Percentiles rank a stretch among this genome's conserved stretches.
These are phyloP conservation scores for Fraxinus excelsior DNA, from an alignment of 257 asterid species.

Conservation along the genomic window DNA sequence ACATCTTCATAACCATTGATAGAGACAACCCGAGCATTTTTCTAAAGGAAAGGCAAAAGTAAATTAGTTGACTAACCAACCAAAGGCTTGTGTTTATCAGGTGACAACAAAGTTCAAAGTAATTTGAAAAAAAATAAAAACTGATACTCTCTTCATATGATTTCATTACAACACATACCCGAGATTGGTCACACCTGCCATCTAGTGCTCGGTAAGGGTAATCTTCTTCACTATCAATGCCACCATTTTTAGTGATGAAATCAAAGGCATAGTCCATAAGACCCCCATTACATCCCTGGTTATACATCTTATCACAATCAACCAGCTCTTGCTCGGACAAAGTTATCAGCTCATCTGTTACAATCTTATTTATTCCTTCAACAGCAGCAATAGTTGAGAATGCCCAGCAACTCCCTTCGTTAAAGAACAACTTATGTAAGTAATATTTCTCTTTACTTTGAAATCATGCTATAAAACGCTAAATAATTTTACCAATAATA, in stretches of 20 bases:
- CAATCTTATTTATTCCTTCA: slow-evolving; percentile 84
- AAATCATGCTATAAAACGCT: neutral
- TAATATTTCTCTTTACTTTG: neutral
- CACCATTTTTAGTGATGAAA: slow-evolving; percentile 73
- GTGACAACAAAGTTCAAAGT: neutral
- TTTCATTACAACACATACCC: slow-evolving; percentile 41
- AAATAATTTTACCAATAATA: neutral
- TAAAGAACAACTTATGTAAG: neutral
- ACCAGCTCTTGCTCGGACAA: slow-evolving; percentile 90
- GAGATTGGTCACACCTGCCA: slow-evolving; percentile 53
- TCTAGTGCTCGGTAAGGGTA: slow-evolving; percentile 74
- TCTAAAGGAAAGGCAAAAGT: slow-evolving; percentile 33
- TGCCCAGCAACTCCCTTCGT: slow-evolving; percentile 97
- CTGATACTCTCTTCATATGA: neutral
- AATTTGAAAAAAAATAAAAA: too few species aligned
- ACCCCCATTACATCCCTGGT: slow-evolving; percentile 92
- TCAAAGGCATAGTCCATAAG: slow-evolving; percentile 81
- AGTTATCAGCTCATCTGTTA: slow-evolving; percentile 53
- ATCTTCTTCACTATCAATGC: slow-evolving; percentile 75
- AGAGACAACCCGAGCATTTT: slow-evolving; percentile 73
- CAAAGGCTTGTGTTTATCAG: neutral
- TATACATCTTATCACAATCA: slow-evolving; percentile 63
- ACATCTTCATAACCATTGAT: slow-evolving; percentile 84
- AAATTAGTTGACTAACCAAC: neutral
- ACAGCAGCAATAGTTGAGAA: slow-evolving; percentile 84